These are phyloP conservation scores for Poterioochromonas sp. DNA, from an alignment of 352 stramenopile genomes.

Conservation along the genomic window DNA sequence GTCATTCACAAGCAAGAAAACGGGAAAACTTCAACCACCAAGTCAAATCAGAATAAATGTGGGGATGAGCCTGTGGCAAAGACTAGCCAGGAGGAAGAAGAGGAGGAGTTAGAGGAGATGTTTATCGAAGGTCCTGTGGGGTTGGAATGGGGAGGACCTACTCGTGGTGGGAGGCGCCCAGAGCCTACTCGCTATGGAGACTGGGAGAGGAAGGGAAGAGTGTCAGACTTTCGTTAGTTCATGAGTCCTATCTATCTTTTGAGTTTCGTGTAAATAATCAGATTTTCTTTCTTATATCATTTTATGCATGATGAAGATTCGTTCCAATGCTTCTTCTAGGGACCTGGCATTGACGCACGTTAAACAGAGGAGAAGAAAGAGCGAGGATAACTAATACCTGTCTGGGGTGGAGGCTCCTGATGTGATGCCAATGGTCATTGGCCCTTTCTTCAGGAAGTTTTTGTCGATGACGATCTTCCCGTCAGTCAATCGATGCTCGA, in stretches of 20 bases:
- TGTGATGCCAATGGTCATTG: conserved; percentile 45
- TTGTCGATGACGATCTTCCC: conserved; percentile 40
- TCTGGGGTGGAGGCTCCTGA: conserved; percentile 50
- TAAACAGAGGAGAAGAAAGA: neutral
- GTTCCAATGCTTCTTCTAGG: neutral
- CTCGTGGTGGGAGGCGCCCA: conserved; percentile 18
- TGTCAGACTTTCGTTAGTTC: conserved; percentile 29
- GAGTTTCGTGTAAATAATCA: too few relatives aligned
- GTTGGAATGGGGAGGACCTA: conserved; percentile 33
- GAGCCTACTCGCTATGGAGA: conserved; percentile 34
- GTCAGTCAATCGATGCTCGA: conserved; percentile 59
- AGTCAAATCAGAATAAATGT: too few relatives aligned
- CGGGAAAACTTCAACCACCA: too few relatives aligned
- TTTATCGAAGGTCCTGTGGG: conserved; percentile 30
- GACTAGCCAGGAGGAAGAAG: too few relatives aligned
- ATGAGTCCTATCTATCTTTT: too few relatives aligned
- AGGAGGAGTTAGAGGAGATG: conserved; percentile 29
- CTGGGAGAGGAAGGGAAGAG: conserved; percentile 25
- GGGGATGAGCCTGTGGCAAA: too few relatives aligned
- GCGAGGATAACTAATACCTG: conserved; percentile 33
- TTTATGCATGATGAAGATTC: neutral
- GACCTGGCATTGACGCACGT: neutral
- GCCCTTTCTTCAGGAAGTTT: conserved; percentile 42
- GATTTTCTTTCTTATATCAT: neutral
- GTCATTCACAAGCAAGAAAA: too few relatives aligned